phyloP scores from a whole-genome alignment of 1,139 yeast species.

The Debaryomyces nepalensis region DNA sequence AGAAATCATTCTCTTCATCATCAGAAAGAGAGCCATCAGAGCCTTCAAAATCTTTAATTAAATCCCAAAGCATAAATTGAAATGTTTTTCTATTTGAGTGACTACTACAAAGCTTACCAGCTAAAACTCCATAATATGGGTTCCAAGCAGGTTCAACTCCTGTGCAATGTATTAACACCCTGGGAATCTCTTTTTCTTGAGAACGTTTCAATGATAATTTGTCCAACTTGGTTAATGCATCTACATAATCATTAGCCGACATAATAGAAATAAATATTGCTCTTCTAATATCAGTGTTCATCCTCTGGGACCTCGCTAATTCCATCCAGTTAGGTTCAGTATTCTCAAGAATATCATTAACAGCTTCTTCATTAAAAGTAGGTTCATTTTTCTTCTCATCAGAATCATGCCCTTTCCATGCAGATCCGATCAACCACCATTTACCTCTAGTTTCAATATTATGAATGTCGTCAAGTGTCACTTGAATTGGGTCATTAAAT shows the following conservation, averaged over 20 bases:
- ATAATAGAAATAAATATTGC: conserved; percentile 92
- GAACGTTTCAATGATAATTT: conserved; percentile 76
- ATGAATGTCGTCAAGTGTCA: conserved; percentile 79
- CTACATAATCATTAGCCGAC: conserved; percentile 93
- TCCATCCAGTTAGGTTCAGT: conserved; percentile 90
- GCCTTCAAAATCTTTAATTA: conserved; percentile 70
- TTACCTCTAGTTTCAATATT: conserved; percentile 80
- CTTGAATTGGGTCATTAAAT: conserved; percentile 78
- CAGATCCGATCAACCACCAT: conserved; percentile 99
- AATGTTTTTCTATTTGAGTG: conserved; percentile 79
- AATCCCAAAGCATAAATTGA: conserved; percentile 91
- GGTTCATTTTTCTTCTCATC: conserved; percentile 28
- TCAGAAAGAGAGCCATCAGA: conserved; percentile 44
- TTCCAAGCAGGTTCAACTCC: conserved; percentile 83
- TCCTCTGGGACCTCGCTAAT: conserved; percentile 81
- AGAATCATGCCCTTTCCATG: conserved; percentile 75
- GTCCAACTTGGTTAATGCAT: conserved; percentile 81
- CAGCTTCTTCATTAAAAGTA: conserved; percentile 37
- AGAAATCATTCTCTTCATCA: conserved; percentile 41
- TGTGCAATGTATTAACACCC: conserved; percentile 83
- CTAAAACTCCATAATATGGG: conserved; percentile 87
- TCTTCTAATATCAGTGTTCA: conserved; percentile 94
- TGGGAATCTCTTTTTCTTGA: conserved; percentile 90
- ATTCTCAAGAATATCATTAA: conserved; percentile 62
- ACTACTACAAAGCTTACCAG: conserved; percentile 71